Percentiles rank a stretch among this genome's conserved stretches.
Evolutionary conservation across 331 rosid species (phyloP).

Genomic region (Acacia pycnantha): DNA sequence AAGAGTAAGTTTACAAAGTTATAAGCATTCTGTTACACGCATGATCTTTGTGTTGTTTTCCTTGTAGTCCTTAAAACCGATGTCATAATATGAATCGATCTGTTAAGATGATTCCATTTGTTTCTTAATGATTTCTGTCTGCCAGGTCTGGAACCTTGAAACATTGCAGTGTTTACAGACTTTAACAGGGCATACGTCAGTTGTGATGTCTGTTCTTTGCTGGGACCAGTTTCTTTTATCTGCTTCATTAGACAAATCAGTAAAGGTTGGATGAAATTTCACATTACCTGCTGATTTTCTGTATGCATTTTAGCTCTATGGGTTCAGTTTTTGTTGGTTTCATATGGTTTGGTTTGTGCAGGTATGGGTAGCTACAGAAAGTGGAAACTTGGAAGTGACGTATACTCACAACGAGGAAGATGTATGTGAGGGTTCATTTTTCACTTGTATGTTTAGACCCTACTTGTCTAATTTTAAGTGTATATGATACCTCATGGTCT

Average conservation of each 20-base stretch:
- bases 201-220: constrained; percentile 96
- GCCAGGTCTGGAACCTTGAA: constrained; percentile 93
- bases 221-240: constrained; percentile 97
- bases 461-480: constrained; percentile 18
- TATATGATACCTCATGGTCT: not conserved
- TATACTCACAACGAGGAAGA: constrained; percentile 80
- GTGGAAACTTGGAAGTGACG: constrained; percentile 92
- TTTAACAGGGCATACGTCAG: constrained; percentile 80
- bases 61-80: constrained; percentile 5
- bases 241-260: constrained; percentile 81
- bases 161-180: constrained; percentile 91
- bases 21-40: not conserved
- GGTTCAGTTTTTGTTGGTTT: not conserved
- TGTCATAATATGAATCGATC: constrained; percentile 1
- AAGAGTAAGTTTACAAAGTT: constrained; percentile 49
- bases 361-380: constrained; percentile 92
- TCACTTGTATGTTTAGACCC: not conserved
- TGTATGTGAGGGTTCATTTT: constrained; percentile 47
- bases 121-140: constrained; percentile 19
- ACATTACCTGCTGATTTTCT: constrained; percentile 4
- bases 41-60: not conserved
- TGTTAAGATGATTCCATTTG: constrained; percentile 11
- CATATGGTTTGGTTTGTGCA: constrained; percentile 35
- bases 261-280: constrained; percentile 57
- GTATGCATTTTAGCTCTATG: not conserved